Conservation (phyloP, 2,329 filamentous ascomycete species). For the Xylariaceae sp. region DNA sequence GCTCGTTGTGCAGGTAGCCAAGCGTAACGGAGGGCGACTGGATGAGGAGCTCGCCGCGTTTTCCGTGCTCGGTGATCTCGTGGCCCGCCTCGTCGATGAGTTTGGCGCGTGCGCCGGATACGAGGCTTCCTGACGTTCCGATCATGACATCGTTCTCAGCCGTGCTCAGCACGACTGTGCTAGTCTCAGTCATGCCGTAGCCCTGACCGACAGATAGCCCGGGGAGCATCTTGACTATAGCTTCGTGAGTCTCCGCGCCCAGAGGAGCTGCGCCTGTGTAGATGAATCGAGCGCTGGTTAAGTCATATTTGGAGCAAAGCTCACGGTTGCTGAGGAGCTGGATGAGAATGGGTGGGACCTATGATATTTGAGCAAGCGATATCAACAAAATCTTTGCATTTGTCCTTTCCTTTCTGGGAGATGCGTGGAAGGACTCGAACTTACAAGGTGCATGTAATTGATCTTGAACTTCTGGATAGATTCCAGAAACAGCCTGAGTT, state of each 20-base stretch:
- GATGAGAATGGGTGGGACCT: slow-evolving; percentile 80
- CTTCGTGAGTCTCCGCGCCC: slow-evolving; percentile 65
- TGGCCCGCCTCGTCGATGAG: slow-evolving; percentile 64
- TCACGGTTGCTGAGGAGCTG: slow-evolving; percentile 63
- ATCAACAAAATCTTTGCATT: neutral
- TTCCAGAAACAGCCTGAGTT: slow-evolving; percentile 57
- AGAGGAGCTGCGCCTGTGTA: slow-evolving; percentile 78
- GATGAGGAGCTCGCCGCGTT: slow-evolving; percentile 75
- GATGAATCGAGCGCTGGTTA: slow-evolving; percentile 61
- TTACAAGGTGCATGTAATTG: slow-evolving; percentile 58
- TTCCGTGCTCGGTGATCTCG: slow-evolving; percentile 62
- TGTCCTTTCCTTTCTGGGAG: neutral
- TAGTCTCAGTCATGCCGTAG: slow-evolving; percentile 76
- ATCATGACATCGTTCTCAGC: slow-evolving; percentile 60
- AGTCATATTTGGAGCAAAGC: slow-evolving; percentile 61
- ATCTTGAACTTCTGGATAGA: slow-evolving; percentile 67
- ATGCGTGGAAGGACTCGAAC: neutral
- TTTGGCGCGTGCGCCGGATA: slow-evolving; percentile 62
- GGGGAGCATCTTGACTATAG: slow-evolving; percentile 43
- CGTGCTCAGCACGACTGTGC: slow-evolving; percentile 63
- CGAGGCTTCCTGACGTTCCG: slow-evolving; percentile 67
- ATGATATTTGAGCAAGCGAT: neutral
- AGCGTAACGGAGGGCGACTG: slow-evolving; percentile 72
- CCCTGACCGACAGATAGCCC: slow-evolving; percentile 59
- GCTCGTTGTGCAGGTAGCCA: slow-evolving; percentile 82